phyloP scores from a whole-genome alignment of 148 eudicot genomes.

The Polygonum maritimum region DNA sequence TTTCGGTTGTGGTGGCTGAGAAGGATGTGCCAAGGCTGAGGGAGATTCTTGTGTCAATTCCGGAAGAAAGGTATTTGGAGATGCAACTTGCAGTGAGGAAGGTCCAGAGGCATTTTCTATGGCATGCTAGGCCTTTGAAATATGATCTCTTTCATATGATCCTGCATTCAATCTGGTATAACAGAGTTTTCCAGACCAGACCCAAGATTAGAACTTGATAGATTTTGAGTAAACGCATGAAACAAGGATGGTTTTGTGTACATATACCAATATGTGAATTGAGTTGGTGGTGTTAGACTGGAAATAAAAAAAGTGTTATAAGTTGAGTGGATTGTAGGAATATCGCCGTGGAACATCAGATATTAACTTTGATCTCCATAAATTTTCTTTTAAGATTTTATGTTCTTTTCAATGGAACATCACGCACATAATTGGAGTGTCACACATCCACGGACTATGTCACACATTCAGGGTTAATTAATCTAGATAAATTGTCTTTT shows the following conservation, averaged over 20 bases:
- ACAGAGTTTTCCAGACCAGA: conserved; percentile 52
- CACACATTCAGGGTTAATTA: too few species aligned
- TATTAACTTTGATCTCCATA: too few species aligned
- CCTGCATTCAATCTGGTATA: conserved; percentile 83
- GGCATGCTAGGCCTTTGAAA: conserved; percentile 66
- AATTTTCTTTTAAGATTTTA: too few species aligned
- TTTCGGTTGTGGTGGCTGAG: conserved; percentile 60
- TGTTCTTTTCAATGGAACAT: too few species aligned
- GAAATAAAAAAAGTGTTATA: background rate
- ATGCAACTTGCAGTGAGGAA: conserved; percentile 57
- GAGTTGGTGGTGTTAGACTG: background rate
- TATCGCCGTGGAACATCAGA: too few species aligned
- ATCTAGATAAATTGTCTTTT: too few species aligned
- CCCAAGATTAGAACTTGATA: conserved; percentile 1
- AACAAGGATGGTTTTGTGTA: background rate
- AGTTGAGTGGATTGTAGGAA: background rate
- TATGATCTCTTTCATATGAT: conserved; percentile 84
- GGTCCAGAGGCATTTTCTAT: conserved; percentile 71
- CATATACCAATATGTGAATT: too few species aligned
- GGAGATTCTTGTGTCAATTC: conserved; percentile 48
- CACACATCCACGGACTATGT: too few species aligned
- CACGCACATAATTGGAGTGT: too few species aligned
- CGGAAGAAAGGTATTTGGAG: conserved; percentile 47
- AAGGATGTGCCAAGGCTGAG: conserved; percentile 68
- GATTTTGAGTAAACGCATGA: background rate